Evolutionary conservation across 2,329 filamentous ascomycete species (phyloP), one percentile per base, ranked within the genome.

Genomic region (Dissoconium aciculare): DNA sequence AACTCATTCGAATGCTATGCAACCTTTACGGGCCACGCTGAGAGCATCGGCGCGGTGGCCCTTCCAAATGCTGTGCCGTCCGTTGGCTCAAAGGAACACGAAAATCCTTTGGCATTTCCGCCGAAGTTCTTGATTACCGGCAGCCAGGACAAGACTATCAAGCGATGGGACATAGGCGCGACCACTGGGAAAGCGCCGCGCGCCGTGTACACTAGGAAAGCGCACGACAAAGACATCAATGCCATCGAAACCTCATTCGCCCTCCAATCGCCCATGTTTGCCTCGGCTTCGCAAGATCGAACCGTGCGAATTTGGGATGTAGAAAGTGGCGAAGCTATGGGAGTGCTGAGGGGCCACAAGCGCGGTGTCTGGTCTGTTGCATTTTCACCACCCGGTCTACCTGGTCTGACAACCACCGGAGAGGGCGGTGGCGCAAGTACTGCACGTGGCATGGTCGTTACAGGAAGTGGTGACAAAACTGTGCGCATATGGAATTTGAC

Each of bases 211-310:
- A 95, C 89, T 1, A 72, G 89, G 34, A 92, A 94, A 56, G 89
- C 89, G 1, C 89, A 98, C 56, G 89, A 98, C 51, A 98, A 98
- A 53, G 89, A 98, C 44, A 98, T 98, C 57, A 98, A 98, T 47
- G 84, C 89, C 2, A 70, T 98, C 30, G 83, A 91, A 41, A 67
- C 89, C 8, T 53, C 51, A 5, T 45, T 47, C 31, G 81, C 84
- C 40, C 68, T 74, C 13, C 66, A 69, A 2, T 72, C 71, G 4
- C 71, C 74, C n/a, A 59, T 94, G 1, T 95, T 98, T 50, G 91
- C 87, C 3, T 94, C 89, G 1, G 87, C 89, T 16, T 95, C 87
- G 4, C 89, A 98, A 57, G 89, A 98, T 54, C 81, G 84, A 43
- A 91, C 83, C 0, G 84, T 95, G 43, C 98, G 95, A 60, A 89